These are phyloP conservation scores for Glycine latifolia DNA, from an alignment of 306 rosid species.

Conservation along the genomic window DNA sequence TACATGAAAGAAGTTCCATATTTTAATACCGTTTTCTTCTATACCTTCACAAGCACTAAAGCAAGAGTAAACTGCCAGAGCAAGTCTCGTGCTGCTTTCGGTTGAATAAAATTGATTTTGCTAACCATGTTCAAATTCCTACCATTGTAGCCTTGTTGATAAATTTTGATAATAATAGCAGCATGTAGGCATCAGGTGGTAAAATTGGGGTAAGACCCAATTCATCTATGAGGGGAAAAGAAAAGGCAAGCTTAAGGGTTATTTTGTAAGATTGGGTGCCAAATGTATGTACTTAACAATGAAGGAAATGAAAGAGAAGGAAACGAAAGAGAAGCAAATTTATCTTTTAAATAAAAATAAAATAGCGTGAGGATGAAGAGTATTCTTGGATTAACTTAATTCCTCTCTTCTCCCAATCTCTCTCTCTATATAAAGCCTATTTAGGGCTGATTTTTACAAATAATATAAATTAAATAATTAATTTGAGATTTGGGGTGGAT, in stretches of 20 bases:
- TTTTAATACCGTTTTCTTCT: not conserved
- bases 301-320: not conserved
- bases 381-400: too few species aligned
- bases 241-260: constrained; percentile 5
- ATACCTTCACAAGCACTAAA: constrained; percentile 75
- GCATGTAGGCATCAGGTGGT: not conserved
- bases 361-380: too few species aligned
- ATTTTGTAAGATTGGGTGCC: too few species aligned
- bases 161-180: too few species aligned
- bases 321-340: too few species aligned
- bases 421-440: too few species aligned
- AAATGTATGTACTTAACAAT: not conserved
- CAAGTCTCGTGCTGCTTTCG: constrained; percentile 82
- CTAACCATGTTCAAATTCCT: constrained; percentile 79
- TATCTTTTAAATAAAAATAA: too few species aligned
- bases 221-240: not conserved
- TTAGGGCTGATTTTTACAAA: too few species aligned
- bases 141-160: constrained; percentile 64
- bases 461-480: too few species aligned
- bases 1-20: not conserved
- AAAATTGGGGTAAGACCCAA: not conserved
- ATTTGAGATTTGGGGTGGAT: too few species aligned
- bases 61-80: constrained; percentile 88
- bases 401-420: too few species aligned
- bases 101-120: constrained; percentile 80